These are phyloP conservation scores for Tolypocladium paradoxum DNA, from an alignment of 2,329 filamentous ascomycete genomes.

Conservation along the genomic window DNA sequence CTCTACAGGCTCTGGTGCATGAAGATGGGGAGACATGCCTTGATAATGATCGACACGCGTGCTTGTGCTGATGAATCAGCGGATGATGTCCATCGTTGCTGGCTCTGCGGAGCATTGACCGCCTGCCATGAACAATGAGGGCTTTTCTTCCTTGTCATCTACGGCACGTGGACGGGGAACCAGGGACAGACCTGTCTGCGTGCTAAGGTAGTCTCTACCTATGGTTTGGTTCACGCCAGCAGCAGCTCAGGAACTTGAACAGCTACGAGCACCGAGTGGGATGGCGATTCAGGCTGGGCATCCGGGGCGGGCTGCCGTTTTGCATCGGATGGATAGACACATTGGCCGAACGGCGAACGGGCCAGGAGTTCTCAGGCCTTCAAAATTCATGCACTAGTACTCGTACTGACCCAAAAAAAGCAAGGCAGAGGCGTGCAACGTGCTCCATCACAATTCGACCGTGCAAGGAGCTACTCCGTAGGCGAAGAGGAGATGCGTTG, in stretches of 20 bases:
- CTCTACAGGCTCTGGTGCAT: slow-evolving; percentile 39
- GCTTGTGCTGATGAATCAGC: neutral
- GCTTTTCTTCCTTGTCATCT: neutral
- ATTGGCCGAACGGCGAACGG: neutral
- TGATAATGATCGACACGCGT: neutral
- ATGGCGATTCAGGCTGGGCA: neutral
- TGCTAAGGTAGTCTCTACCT: too few relatives aligned
- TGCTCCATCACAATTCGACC: slow-evolving; percentile 5
- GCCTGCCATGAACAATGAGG: neutral
- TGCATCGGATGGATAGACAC: neutral
- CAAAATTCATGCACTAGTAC: too few relatives aligned
- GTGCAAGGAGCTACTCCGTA: neutral
- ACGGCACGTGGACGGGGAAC: neutral
- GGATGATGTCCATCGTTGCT: neutral
- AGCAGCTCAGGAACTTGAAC: neutral
- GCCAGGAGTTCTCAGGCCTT: too few relatives aligned
- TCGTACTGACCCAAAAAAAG: neutral
- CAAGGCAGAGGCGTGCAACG: slow-evolving; percentile 5
- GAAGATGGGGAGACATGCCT: slow-evolving; percentile 39
- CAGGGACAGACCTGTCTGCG: neutral
- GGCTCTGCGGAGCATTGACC: neutral
- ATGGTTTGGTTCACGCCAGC: neutral
- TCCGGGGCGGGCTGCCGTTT: neutral
- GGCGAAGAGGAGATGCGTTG: neutral
- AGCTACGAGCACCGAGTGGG: neutral